phyloP scores from a whole-genome alignment of 2,329 filamentous ascomycete genomes.

The Apiospora hydei region DNA sequence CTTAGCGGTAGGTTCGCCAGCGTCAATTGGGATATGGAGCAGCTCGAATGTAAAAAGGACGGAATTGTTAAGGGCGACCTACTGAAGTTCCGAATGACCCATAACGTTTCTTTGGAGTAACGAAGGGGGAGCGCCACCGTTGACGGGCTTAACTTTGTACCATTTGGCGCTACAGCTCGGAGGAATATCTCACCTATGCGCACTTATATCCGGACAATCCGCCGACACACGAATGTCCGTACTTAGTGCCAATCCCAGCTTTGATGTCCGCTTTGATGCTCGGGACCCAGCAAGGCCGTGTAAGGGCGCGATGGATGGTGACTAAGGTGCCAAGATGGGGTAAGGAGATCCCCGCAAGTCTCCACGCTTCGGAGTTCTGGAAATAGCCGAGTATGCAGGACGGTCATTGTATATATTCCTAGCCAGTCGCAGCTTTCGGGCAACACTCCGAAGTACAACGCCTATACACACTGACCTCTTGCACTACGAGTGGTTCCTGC shows the following conservation, averaged over 20 bases:
- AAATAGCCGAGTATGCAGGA: conserved; percentile 6
- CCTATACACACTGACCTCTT: not conserved
- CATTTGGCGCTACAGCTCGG: not conserved
- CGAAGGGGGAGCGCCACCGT: not conserved
- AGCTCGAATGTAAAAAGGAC: conserved; percentile 40
- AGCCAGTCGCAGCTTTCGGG: not conserved
- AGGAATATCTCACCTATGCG: not conserved
- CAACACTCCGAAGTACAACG: not conserved
- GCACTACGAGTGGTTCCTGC: not conserved
- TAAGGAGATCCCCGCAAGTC: not conserved
- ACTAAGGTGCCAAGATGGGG: conserved; percentile 5
- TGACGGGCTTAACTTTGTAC: not conserved
- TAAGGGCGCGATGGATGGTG: not conserved
- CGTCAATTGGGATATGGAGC: conserved; percentile 48
- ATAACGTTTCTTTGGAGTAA: no score
- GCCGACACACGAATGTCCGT: not conserved
- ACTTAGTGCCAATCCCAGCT: not conserved
- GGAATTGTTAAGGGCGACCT: conserved; percentile 39
- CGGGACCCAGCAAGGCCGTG: not conserved
- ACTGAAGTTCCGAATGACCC: conserved; percentile 33
- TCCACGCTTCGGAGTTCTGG: conserved; percentile 9
- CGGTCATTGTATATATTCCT: conserved; percentile 11
- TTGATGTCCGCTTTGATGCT: not conserved
- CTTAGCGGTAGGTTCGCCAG: conserved; percentile 47
- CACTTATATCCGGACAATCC: not conserved